Evolutionary conservation across 352 stramenopile species (phyloP), one percentile per base, ranked within the genome.

Genomic region (Peronospora belbahrii): DNA sequence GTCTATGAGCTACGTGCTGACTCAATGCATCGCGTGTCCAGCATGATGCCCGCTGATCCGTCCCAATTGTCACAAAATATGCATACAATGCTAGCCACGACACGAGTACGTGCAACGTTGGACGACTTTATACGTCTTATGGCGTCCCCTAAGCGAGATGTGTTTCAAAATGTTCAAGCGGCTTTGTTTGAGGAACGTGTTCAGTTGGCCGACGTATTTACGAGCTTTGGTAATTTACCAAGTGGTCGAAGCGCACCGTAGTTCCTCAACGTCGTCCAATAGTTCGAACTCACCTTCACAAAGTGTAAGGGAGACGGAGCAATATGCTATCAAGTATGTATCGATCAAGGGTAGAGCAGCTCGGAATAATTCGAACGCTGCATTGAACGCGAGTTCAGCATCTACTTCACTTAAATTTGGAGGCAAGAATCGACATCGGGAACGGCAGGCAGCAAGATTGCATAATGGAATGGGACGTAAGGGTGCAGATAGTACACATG

Each of bases 61-160:
- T 19, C 51, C 17, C 59, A 64, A 19, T 46, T 80, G 9, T 14
- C 51, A 3, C 47, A 46, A 4, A 54, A 71, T 18, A 72, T 65
- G 42, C 62, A 84, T 48, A 80, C 74, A 6, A 71, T 86, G 50
- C 44, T 86, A 13, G 74, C 57, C 2, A 57, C 61, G 14, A 84
- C 74, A 18, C 74, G 72, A 30, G 71, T 86, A 18, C 67, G 70
- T 9, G 62, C 71, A 11, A 62, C 62, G 8, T 56, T 86, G 17
- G 74, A 86, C 48, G 74, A 84, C 22, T 86, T 86, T 42, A 86
- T 86, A 71, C 60, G 58, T 8, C 53, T 77, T 22, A 57, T 83
- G 42, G 63, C 71, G 15, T 66, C 67, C 13, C 33, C 56, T 7
- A 58, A 64, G 32, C 67, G 67, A 19, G 67, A 71, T 34, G 67